Base-by-base conservation (phyloP, 176 grass and related monocot species). In the Triticum monococcum region DNA sequence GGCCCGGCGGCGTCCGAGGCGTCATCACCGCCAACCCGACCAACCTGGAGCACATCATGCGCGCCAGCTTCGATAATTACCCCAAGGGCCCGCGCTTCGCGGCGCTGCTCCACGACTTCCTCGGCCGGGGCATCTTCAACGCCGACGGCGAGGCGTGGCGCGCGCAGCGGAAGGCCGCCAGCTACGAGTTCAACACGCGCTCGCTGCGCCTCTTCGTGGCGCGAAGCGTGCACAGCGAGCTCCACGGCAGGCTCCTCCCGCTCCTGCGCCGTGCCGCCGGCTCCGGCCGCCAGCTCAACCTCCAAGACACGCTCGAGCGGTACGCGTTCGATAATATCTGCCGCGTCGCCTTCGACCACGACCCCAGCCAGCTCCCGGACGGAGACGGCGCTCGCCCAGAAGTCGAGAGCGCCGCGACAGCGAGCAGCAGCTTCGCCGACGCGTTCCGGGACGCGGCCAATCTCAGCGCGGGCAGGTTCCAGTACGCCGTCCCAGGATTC, bases 291-390 rank as follows among this genome's bases (percentile, higher is more conserved):
- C 3, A 11, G 1, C 8, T 95, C 35, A 89, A 97, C 79, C 80
- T 97, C 62, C 92, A 97, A 46, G 91, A 95, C 66, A 80, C 69
- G 41, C 92, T 97, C 9, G 89, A 93, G 82, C 79, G 89, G 20
- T 93, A 93, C 79, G 89, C 87, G 10, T 95, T 97, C 74, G 90
- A 94, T 40, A 94, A 94, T 40, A 79, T 97, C 79, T 94, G 92
- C 87, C 87, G 91, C 40, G 91, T 95, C 38, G 87, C 91, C 4
- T 95, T 95, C 68, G 91, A 86, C 74, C 71, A 88, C 45, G 95
- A 97, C 59, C 92, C 95, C 22, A 9, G 80, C 54, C 36, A 79
- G 35, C 86, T 83, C 23, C 24, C 64, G 1, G 84, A 82, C 33
- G 72, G 32, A 4, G 80, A 45, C 10, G 26, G 62, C 38, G 40